Percentiles rank a stretch among this genome's conserved stretches.
These are phyloP conservation scores for Sextonia rubra DNA, from an alignment of 164 flowering plant species.

Conservation along the genomic window DNA sequence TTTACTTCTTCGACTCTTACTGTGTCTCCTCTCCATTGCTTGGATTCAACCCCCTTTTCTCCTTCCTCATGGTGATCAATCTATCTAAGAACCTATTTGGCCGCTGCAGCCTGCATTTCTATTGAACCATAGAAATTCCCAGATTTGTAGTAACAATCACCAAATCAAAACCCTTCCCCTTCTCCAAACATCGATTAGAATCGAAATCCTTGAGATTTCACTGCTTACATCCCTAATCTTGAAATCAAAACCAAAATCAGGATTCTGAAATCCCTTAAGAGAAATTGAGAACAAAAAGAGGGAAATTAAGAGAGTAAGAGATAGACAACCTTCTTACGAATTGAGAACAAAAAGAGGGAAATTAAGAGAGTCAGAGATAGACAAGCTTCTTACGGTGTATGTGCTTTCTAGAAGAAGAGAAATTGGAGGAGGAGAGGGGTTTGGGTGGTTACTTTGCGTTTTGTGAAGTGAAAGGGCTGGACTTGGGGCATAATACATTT, in stretches of 20 bases:
- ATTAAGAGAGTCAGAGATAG: background rate
- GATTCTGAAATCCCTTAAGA: background rate
- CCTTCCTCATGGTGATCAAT: constrained; percentile 44
- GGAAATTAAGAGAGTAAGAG: background rate
- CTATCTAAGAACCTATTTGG: constrained; percentile 56
- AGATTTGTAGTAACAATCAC: constrained; percentile 33
- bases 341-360: too few relatives aligned
- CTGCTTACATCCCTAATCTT: background rate
- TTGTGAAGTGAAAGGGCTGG: too few relatives aligned
- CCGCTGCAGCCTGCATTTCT: constrained; percentile 43
- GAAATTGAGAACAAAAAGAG: too few relatives aligned
- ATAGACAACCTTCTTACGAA: too few relatives aligned
- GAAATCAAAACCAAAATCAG: too few relatives aligned
- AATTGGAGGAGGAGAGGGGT: background rate
- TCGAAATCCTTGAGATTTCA: background rate
- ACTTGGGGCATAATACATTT: too few relatives aligned
- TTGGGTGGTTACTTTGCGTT: too few relatives aligned
- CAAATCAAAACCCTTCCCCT: background rate
- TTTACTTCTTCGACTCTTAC: constrained; percentile 55
- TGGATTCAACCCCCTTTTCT: constrained; percentile 56
- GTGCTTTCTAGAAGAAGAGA: background rate
- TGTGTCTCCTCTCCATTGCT: constrained; percentile 45
- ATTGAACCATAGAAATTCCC: constrained; percentile 18
- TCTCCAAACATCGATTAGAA: background rate
- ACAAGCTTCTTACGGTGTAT: background rate